A percentile compares a stretch with the other conserved stretches of the same genome.
phyloP scores from a whole-genome alignment of 208 protist species.

The Leishmania amazonensis region DNA sequence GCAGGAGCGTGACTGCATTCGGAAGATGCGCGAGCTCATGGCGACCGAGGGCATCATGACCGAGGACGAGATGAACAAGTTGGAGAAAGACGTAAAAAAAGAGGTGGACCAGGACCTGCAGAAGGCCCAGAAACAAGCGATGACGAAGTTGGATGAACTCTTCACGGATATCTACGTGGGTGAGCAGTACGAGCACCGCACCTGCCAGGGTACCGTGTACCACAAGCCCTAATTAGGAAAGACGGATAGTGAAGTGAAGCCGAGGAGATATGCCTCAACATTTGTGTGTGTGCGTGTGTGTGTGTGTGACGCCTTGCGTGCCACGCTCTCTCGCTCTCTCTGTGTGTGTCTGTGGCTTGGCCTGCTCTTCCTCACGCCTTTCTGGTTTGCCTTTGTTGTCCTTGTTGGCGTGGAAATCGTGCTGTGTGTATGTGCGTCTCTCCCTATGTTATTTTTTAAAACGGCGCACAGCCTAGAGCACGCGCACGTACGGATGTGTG shows the following conservation, averaged over 20 bases:
- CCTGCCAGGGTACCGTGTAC: slow-evolving; percentile 84
- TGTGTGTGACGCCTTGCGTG: neutral
- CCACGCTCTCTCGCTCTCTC: neutral
- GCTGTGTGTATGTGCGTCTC: neutral
- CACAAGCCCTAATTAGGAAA: slow-evolving; percentile 35
- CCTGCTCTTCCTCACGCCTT: neutral
- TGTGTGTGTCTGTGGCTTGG: neutral
- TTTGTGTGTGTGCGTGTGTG: neutral
- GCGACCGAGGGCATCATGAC: slow-evolving; percentile 88
- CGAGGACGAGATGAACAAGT: slow-evolving; percentile 94
- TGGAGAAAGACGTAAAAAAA: slow-evolving; percentile 91
- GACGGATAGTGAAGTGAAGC: neutral
- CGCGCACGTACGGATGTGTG: neutral
- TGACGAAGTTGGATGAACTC: slow-evolving; percentile 77
- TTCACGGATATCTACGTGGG: slow-evolving; percentile 92
- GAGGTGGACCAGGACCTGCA: slow-evolving; percentile 94
- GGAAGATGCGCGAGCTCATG: slow-evolving; percentile 85
- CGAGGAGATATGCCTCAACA: neutral
- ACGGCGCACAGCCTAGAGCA: neutral
- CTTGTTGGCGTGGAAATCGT: neutral
- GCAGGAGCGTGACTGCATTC: slow-evolving; percentile 90
- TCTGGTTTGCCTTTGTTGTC: neutral
- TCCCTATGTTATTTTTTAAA: neutral
- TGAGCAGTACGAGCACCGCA: slow-evolving; percentile 83
- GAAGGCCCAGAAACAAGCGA: slow-evolving; percentile 75